Base-by-base conservation (phyloP, 441 rosid species). In the Mallotus japonicus region DNA sequence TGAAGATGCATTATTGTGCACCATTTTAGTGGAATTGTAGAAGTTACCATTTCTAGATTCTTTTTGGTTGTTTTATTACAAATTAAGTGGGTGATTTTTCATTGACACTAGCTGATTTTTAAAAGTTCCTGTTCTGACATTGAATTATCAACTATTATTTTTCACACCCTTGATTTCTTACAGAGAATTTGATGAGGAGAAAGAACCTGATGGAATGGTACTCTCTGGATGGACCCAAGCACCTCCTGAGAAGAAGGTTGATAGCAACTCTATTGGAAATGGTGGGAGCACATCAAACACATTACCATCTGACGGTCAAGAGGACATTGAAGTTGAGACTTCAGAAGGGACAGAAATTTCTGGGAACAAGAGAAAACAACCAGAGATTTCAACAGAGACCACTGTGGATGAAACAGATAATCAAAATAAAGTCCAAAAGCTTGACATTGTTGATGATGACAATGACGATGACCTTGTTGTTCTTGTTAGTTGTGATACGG, bases 181-280 rank as follows among this genome's bases (percentile, higher is more conserved):
- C 90, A 95, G 99, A 85, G 97, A 88, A 70, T 95, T 95, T 74
- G 96, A 95, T 8, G 95, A 91, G 81, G 99, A 95, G 83, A 93
- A 88, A 76, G 99, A 93, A 83, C 96, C 98, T 2, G 98, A 95
- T 79, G 96, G 91, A 77, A 91, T 95, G 98, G 85, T 91, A 72
- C 95, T 91, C 60, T 86, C 82, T 59, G 98, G 99, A 82, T 90
- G 97, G 98, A 83, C 86, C 63, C 90, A 84, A 78, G 73, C 87
- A 81, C 84, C 88, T 59, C 40, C 73, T 8, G 86, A 79, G 3
- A 84, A 78, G 55, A 87, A 85, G 73, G 87, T 87, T 6, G 87
- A 79, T 24, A 78, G 81, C 47, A 84, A 85, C 63, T 65, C 81
- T 11, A 73, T 67, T 40, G 85, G 85, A 72, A 91, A 91, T 49